phyloP scores from a whole-genome alignment of 1,139 yeast genomes.

The Zygosaccharomyces sapae region DNA sequence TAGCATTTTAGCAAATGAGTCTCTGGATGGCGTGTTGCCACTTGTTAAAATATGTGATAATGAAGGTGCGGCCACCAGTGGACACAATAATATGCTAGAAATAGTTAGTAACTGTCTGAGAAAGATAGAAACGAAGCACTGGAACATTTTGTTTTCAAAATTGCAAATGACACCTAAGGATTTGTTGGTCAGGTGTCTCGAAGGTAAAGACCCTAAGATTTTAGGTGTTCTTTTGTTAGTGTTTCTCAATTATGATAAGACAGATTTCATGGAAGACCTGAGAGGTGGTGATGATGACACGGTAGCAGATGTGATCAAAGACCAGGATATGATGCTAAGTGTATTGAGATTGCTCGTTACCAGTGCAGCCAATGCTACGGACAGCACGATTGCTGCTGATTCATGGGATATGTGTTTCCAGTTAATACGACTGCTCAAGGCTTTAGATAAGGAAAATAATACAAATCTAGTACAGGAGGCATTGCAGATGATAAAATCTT shows the following conservation, averaged over 20 bases:
- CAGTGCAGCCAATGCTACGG: conserved; percentile 33
- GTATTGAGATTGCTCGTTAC: conserved; percentile 41
- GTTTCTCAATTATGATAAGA: conserved; percentile 42
- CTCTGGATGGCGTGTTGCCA: conserved; percentile 48
- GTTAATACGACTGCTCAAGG: conserved; percentile 44
- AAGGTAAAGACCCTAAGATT: conserved; percentile 42
- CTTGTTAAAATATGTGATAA: conserved; percentile 35
- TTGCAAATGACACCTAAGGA: conserved; percentile 41
- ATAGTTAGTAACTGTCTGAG: conserved; percentile 57
- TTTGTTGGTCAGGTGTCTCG: conserved; percentile 38
- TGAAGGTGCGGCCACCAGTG: conserved; percentile 16
- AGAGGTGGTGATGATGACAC: conserved; percentile 12
- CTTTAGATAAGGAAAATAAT: conserved; percentile 39
- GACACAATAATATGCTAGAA: conserved; percentile 40
- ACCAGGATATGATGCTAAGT: conserved; percentile 40
- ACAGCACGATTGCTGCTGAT: conserved; percentile 39
- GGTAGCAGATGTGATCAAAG: conserved; percentile 27
- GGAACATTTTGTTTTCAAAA: conserved; percentile 50
- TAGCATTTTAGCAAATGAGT: conserved; percentile 41
- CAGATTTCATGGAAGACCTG: conserved; percentile 20
- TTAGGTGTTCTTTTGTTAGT: conserved; percentile 46
- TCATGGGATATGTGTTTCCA: conserved; percentile 49
- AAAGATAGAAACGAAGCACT: conserved; percentile 60
- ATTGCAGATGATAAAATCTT: conserved; percentile 17
- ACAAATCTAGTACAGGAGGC: conserved; percentile 29